A percentile compares a stretch with the other conserved stretches of the same genome.
phyloP scores from a whole-genome alignment of 768 basidiomycete species.

The Sporobolomyces phaffii region DNA sequence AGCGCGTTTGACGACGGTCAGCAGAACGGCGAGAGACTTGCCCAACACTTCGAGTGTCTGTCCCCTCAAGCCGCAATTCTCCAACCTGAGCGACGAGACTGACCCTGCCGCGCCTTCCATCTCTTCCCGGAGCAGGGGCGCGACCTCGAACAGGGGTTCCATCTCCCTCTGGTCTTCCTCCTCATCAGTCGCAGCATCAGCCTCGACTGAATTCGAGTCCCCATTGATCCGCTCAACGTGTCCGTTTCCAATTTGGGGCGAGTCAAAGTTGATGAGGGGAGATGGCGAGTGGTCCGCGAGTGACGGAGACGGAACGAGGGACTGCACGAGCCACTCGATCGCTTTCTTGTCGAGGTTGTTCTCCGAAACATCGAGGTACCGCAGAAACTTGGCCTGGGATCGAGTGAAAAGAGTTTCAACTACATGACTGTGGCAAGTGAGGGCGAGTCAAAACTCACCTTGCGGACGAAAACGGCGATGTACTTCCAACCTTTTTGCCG shows the following conservation, averaged over 20 bases:
- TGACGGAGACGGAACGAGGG: slow-evolving; percentile 54
- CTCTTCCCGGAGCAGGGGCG: slow-evolving; percentile 46
- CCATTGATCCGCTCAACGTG: background rate
- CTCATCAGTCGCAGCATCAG: slow-evolving; percentile 5
- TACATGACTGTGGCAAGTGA: slow-evolving; percentile 9
- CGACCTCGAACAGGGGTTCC: slow-evolving; percentile 43
- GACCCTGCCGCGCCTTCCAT: slow-evolving; percentile 45
- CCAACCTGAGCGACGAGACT: slow-evolving; percentile 67
- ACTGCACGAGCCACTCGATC: slow-evolving; percentile 70
- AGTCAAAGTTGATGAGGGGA: slow-evolving; percentile 3
- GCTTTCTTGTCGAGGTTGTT: slow-evolving; percentile 76
- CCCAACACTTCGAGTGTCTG: slow-evolving; percentile 72
- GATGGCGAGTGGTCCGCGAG: background rate
- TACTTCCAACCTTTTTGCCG: slow-evolving; percentile 70
- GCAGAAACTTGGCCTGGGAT: slow-evolving; percentile 62
- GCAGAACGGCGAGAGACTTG: slow-evolving; percentile 46
- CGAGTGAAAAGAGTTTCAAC: background rate
- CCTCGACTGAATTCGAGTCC: background rate
- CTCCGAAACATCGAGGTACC: slow-evolving; percentile 85
- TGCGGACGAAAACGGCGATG: slow-evolving; percentile 69
- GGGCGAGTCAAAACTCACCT: slow-evolving; percentile 52
- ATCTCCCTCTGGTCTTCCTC: background rate
- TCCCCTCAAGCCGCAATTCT: slow-evolving; percentile 73
- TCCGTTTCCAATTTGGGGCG: background rate
- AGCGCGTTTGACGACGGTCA: background rate